Base-by-base conservation (phyloP, 129 eudicot genomes). In the Saussurea involucrata region DNA sequence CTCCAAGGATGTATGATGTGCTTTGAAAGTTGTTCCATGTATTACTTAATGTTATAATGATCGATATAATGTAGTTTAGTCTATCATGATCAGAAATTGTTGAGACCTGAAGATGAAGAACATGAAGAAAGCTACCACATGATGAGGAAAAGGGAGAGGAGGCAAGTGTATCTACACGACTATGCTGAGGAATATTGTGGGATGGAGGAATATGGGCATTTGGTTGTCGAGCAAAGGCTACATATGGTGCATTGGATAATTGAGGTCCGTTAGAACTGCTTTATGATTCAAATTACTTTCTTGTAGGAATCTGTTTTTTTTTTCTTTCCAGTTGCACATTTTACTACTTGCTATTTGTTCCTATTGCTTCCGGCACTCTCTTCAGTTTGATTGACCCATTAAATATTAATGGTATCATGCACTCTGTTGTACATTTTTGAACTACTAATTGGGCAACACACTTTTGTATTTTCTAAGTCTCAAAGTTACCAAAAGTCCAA, bases 221-320 rank as follows among this genome's bases (percentile, higher is more conserved):
- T 91, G 60, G 85, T 95, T 76, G 78, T 86, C 69, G 92, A 87
- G 73, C 96, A 91, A 72, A 86, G 98, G 68, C 49, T 85, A 24
- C 88, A 82, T 68, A 95, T 95, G 97, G 97, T 88, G 36, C 88
- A 91, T 66, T 95, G 98, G 98, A 95, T 95, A 67, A 74, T 91
- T 69, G 93, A 95, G 97, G 98, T 95, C 71, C 24, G 79, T 28
- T 25, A 29, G 17, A 68, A 40, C 55, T 40, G 76, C 25, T 77
- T 25, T 68, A 74, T 64, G 58, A 33, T 66, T 49, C 49, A 9
- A 11, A 66, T 64, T 63, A 37, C 28, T 77, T 63, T n/a, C 64
- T 44, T 7, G 13, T 71, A 29, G 66, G n/a, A 72, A 37, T 58
- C 49, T 15, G 6, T 55, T 53, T 53, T 32, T 53, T 53, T 32